Conservation (phyloP, 148 eudicot species). For the Nepenthes gracilis region DNA sequence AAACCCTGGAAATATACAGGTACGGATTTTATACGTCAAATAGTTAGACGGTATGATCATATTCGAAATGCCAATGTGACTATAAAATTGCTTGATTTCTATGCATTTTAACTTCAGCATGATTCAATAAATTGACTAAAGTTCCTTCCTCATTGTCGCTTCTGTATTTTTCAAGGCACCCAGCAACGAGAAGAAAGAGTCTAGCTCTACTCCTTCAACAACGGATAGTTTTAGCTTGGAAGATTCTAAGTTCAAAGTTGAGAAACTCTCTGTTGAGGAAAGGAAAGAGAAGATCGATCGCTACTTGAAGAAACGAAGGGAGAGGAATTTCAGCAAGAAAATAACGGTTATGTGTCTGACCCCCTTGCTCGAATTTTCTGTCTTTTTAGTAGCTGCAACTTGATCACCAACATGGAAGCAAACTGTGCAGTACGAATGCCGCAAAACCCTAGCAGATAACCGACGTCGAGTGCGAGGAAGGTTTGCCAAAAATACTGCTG, state of each 20-base stretch:
- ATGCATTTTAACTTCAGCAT: too few species aligned
- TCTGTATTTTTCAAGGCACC: slow-evolving; percentile 31
- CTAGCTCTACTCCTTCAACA: slow-evolving; percentile 40
- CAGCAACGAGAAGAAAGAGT: slow-evolving; percentile 61
- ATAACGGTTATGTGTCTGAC: slow-evolving; percentile 35
- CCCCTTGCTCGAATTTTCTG: background rate
- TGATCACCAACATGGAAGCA: background rate
- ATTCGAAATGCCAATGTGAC: too few species aligned
- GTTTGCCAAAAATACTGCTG: slow-evolving; percentile 85
- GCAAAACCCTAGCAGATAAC: slow-evolving; percentile 92
- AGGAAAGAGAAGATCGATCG: slow-evolving; percentile 56
- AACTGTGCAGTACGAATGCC: slow-evolving; percentile 81
- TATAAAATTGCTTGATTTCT: too few species aligned
- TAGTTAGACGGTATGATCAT: too few species aligned
- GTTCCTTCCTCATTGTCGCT: background rate
- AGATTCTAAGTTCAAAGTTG: slow-evolving; percentile 58
- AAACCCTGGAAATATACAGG: too few species aligned
- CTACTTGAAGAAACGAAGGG: slow-evolving; percentile 60
- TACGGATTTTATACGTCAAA: too few species aligned
- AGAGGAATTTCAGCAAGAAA: slow-evolving; percentile 75
- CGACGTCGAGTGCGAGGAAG: slow-evolving; percentile 92
- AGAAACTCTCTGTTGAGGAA: slow-evolving; percentile 70
- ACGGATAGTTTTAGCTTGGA: slow-evolving; percentile 70
- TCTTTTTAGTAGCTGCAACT: background rate
- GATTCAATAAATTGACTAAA: background rate